Conservation (phyloP, 1,139 yeast genomes). For the Hyphopichia khmerensis region DNA sequence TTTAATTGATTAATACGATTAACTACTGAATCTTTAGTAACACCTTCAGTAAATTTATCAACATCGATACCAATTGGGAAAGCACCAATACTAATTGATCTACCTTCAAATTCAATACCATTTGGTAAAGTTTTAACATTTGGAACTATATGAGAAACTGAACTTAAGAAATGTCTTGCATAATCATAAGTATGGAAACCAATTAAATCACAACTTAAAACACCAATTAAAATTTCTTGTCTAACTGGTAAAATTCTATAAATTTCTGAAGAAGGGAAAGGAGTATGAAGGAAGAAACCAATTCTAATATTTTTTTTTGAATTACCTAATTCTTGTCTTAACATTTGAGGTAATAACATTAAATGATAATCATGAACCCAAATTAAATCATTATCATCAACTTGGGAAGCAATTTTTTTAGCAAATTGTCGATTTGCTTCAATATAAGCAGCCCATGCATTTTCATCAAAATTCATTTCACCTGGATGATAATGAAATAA, state of each 20-base stretch:
- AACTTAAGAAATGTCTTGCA: constrained; percentile 93
- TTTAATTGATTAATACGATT: constrained; percentile 64
- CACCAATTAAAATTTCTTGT: constrained; percentile 87
- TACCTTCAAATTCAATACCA: constrained; percentile 77
- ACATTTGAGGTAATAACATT: constrained; percentile 91
- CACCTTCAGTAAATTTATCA: constrained; percentile 81
- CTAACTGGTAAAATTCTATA: constrained; percentile 95
- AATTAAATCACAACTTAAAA: constrained; percentile 87
- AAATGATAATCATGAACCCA: constrained; percentile 99
- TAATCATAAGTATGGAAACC: constrained; percentile 99
- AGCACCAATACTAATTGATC: constrained; percentile 86
- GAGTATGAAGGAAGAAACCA: constrained; percentile 96
- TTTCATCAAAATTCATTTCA: constrained; percentile 96
- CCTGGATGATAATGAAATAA: constrained; percentile 98
- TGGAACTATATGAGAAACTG: constrained; percentile 79
- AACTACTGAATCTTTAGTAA: constrained; percentile 61
- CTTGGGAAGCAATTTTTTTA: constrained; percentile 64
- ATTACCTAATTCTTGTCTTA: constrained; percentile 61
- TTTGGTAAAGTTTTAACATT: constrained; percentile 85
- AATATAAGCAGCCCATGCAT: constrained; percentile 97
- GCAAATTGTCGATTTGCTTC: constrained; percentile 91
- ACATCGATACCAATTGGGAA: constrained; percentile 99
- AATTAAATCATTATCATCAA: constrained; percentile 81
- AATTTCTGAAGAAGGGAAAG: constrained; percentile 96
- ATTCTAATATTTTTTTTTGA: constrained; percentile 60